Base-by-base conservation (phyloP, 1,139 yeast species). In the Geotrichum bryndzae region DNA sequence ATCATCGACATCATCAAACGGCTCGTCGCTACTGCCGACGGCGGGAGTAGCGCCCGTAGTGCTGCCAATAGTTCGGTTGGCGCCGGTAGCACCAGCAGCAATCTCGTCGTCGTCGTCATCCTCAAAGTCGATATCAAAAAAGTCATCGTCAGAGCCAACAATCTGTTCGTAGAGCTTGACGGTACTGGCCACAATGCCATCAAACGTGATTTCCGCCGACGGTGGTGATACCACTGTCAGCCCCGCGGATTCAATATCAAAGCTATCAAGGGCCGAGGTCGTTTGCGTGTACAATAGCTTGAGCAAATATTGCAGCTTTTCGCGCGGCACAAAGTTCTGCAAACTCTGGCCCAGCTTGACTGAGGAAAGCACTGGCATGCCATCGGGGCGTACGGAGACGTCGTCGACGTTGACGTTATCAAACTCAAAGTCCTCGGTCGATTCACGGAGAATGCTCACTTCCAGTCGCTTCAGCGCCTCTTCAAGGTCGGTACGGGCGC, bases 101-200 rank as follows among this genome's bases (percentile, higher is more conserved):
- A 18, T 18, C 18, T 64, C 64, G 54, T 68, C 74, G 50, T 87
- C 94, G 60, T 89, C 96, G 25, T 91, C 97, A 72, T 92, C 98
- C 75, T 92, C 98, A 72, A 92, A 92, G 74, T 92, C 98, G 46
- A 92, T 90, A 74, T 90, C 97, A 70, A 92, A 92, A 76, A 92
- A 92, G 74, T 92, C 98, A 68, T 92, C 98, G 71, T 89, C 96
- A 4, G 96, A 83, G 2, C 98, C 98, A 4, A 95, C 95, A 65
- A 92, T 84, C 64, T 82, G 80, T 63, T 84, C 85, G 73, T 89
- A 94, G 53, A 92, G 73, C 29, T 83, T 77, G 70, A 85, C 86
- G n/a, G 92, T 91, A 65, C 90, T 94, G 7, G 91, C 84, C 31
- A 92, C 84, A 11, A 88, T 83, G 35, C 97, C 98, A 72, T 92